phyloP scores from a whole-genome alignment of 345 rosid species.

The Gossypium stocksii region DNA sequence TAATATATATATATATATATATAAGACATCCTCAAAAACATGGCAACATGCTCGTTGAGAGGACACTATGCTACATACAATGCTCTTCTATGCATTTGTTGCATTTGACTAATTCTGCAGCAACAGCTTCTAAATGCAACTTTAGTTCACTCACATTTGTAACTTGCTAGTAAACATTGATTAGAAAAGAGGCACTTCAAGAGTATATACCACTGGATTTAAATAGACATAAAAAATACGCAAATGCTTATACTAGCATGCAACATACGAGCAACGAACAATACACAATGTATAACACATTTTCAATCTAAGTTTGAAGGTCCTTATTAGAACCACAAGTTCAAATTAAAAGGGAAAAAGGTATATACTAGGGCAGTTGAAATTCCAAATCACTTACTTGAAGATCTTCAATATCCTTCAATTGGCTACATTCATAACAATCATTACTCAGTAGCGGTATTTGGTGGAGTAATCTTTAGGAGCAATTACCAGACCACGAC shows the following conservation, averaged over 20 bases:
- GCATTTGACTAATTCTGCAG: not conserved
- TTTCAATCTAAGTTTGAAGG: not conserved
- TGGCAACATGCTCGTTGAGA: not conserved
- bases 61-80: not conserved
- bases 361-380: not conserved
- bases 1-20: too few relatives aligned
- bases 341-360: not conserved
- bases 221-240: too few relatives aligned
- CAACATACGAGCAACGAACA: not conserved
- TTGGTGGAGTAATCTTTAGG: constrained; percentile 96
- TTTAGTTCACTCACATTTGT: not conserved
- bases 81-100: too few relatives aligned
- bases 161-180: not conserved
- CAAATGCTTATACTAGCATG: not conserved
- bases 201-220: too few relatives aligned
- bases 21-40: not conserved
- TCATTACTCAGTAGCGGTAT: constrained; percentile 62
- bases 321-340: not conserved
- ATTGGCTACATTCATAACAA: not conserved
- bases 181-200: too few relatives aligned
- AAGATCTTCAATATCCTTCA: not conserved
- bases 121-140: not conserved
- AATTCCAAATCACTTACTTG: not conserved
- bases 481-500: constrained; percentile 93
- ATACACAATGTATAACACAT: not conserved